Evolutionary conservation across 805 yeast genomes (phyloP).

Genomic region (Saturnispora hagleri): DNA sequence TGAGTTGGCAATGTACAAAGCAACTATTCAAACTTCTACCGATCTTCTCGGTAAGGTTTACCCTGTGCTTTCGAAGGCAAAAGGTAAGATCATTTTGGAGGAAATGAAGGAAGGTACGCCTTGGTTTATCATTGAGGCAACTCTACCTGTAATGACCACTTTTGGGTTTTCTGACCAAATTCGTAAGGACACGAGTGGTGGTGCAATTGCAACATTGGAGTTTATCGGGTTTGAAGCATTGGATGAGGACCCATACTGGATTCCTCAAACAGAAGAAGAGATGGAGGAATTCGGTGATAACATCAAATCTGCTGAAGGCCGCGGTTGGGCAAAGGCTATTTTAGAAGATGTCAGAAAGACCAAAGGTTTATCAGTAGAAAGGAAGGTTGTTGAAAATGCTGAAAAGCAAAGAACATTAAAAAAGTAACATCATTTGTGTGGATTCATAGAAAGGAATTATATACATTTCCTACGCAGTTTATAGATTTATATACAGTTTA

Average conservation of each 20-base stretch:
- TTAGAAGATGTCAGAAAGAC: slow-evolving; percentile 75
- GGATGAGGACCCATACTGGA: slow-evolving; percentile 97
- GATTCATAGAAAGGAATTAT: background rate
- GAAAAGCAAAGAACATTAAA: slow-evolving; percentile 89
- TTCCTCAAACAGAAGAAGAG: slow-evolving; percentile 95
- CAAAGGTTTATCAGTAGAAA: slow-evolving; percentile 85
- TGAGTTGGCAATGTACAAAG: slow-evolving; percentile 84
- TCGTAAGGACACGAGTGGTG: slow-evolving; percentile 88
- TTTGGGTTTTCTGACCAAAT: slow-evolving; percentile 96
- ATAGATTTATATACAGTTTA: background rate
- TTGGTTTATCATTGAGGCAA: slow-evolving; percentile 77
- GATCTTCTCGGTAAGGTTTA: slow-evolving; percentile 94
- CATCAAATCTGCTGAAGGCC: slow-evolving; percentile 59
- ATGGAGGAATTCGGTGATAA: slow-evolving; percentile 86
- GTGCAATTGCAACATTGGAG: slow-evolving; percentile 92
- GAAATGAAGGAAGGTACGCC: slow-evolving; percentile 99
- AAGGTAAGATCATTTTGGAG: slow-evolving; percentile 78
- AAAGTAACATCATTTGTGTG: slow-evolving; percentile 36
- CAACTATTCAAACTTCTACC: slow-evolving; percentile 91
- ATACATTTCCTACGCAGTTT: background rate
- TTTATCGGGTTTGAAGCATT: slow-evolving; percentile 82
- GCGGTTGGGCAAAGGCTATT: slow-evolving; percentile 79
- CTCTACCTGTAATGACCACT: slow-evolving; percentile 89
- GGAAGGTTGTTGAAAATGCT: slow-evolving; percentile 83
- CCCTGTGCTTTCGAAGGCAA: slow-evolving; percentile 82